Base-by-base conservation (phyloP, 768 basidiomycete genomes). In the Fistulinella prunicolor region DNA sequence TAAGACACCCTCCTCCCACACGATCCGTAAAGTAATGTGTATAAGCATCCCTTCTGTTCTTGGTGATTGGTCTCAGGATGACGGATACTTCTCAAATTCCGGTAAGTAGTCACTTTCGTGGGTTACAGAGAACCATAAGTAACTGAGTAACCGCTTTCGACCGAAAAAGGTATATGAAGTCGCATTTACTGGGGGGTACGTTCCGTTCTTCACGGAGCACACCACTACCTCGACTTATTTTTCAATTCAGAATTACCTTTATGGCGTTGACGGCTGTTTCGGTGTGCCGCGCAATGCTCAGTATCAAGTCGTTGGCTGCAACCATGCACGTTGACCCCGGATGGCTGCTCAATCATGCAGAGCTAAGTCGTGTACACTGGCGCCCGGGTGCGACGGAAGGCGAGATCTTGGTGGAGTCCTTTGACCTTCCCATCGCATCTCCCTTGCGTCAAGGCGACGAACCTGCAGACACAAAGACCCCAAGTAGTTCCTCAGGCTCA, bases 261-360 rank as follows among this genome's bases (percentile, higher is more conserved):
- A 42, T 49, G 24, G 48, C 53, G 8, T 32, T 58, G 4, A 47
- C 43, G 1, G 42, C 47, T 9, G 53, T 73, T 22, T 63, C 69
- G 10, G 66, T 72, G 26, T 71, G 68, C 34, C 66, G 65, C 12
- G 62, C 69, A 17, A 70, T 73, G 69, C 63, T 75, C 39, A 69
- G 65, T 49, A 71, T 73, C 38, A 66, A 69, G 40, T 74, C 73
- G 2, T 58, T 77, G n/a, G 72, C 77, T 14, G 62, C 68, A 5
- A 60, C 64, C 16, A 57, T 71, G 17, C 70, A 73, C 26, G 70
- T 75, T 7, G 70, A 73, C 29, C 66, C 72, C 2, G 64, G 66
- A 10, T 76, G 71, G 74, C 59, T 77, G 8, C 65, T 78, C 20
- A 76, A 66, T 54, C 68, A 73, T 49, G 68, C 71, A 6, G 75